phyloP scores from a whole-genome alignment of 2,329 filamentous ascomycete species.

The Verticillium alfalfae region DNA sequence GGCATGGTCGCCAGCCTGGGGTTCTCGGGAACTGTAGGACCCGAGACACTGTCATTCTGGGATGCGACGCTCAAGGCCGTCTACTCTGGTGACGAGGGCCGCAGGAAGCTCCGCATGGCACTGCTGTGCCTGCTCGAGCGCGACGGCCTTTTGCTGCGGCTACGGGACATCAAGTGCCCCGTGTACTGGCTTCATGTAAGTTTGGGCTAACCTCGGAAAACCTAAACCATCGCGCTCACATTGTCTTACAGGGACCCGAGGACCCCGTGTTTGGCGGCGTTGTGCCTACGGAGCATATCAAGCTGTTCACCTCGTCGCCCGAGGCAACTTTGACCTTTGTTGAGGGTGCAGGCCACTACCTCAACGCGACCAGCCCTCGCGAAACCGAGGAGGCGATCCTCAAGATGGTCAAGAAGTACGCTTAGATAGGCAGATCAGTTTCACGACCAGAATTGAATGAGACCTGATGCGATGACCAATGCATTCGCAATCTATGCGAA shows the following conservation, averaged over 20 bases:
- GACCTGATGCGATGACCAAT: not conserved
- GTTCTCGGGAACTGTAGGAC: conserved; percentile 32
- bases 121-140: conserved; percentile 37
- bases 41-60: conserved; percentile 38
- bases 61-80: conserved; percentile 35
- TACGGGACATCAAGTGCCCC: conserved; percentile 42
- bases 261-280: conserved; percentile 36
- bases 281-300: conserved; percentile 41
- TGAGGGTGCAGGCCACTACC: conserved; percentile 40
- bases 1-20: conserved; percentile 38
- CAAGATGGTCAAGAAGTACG: conserved; percentile 30
- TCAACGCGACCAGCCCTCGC: conserved; percentile 41
- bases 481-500: too few relatives aligned
- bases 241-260: conserved; percentile 30
- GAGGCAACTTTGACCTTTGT: conserved; percentile 37
- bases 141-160: conserved; percentile 39
- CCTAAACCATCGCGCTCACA: not conserved
- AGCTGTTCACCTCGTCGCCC: conserved; percentile 39
- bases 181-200: conserved; percentile 47
- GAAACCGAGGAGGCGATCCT: conserved; percentile 40
- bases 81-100: conserved; percentile 43
- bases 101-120: conserved; percentile 41
- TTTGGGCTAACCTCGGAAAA: not conserved
- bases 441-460: conserved; percentile 3
- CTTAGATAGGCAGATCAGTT: conserved; percentile 1